Evolutionary conservation across 805 yeast species (phyloP), one percentile per base, ranked within the genome.

Genomic region (Grigorovia yakushimaensis): DNA sequence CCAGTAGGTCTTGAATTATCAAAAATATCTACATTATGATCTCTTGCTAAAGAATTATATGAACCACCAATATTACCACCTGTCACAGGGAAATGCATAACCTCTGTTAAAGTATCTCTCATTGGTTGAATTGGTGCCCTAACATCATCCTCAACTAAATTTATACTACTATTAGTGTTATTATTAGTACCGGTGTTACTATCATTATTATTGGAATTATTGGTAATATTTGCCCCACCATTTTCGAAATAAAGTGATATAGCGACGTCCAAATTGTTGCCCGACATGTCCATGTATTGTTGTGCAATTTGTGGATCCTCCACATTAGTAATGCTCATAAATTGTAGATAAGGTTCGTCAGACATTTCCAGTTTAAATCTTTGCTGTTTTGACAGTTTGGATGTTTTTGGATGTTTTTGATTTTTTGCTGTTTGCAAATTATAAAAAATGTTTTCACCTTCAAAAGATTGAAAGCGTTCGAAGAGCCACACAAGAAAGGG

Each of bases 321-420:
- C 2, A 79, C 78, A 20, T 87, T 84, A 0, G 98, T 88, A 46
- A 93, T 81, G 39, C 91, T 89, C 64, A 89, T 71, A 65, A 93
- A 93, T 20, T 81, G 37, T 15, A 33, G 77, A 20, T 84, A 81
- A 37, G 62, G 52, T 63, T 62, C 63, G 8, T 22, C 43, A 41
- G 39, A 20, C 41, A 43, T 37, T 6, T 13, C 24, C n/a, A n/a
- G n/a, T 10, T 18, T 10, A 15, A 27, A 10, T 27, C 33, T 27
- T 15, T 27, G 9, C 13, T 10, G 33, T 7, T 7, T 27, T 4
- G 33, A 15, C 9, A 15, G 33, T 10, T 10, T 27, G 33, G 4
- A 7, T 27, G 9, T 27, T 3, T 27, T 10, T 7, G 13, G 33
- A 27, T 7, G 13, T 27, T 27, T 27, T 27, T 27, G 4, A 27